A percentile compares a stretch with the other conserved stretches of the same genome.
Evolutionary conservation across 805 yeast genomes (phyloP).

Genomic region (Scheffersomyces coipomensis): DNA sequence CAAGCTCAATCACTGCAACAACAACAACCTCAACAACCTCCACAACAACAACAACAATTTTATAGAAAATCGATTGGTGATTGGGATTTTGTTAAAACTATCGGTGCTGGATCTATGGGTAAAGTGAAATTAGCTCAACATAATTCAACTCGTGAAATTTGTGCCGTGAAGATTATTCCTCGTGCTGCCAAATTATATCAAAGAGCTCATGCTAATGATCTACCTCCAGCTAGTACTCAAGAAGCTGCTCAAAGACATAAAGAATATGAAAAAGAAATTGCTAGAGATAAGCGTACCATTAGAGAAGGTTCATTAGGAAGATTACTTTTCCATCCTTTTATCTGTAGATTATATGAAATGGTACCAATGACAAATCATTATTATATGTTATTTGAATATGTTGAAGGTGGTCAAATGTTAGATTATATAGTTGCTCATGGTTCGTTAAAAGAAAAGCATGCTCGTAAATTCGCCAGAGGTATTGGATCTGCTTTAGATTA

Average conservation of each 20-base stretch:
- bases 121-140: constrained; percentile 94
- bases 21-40: constrained; percentile 8
- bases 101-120: constrained; percentile 99
- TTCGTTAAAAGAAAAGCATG: constrained; percentile 87
- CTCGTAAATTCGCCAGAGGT: constrained; percentile 91
- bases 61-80: constrained; percentile 91
- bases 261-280: constrained; percentile 77
- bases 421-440: constrained; percentile 98
- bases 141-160: constrained; percentile 73
- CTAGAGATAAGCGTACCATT: constrained; percentile 87
- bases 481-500: constrained; percentile 92
- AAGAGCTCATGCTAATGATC: constrained; percentile 66
- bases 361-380: constrained; percentile 96
- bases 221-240: constrained; percentile 59
- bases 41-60: constrained; percentile 44
- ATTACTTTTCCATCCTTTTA: constrained; percentile 85
- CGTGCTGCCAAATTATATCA: constrained; percentile 79
- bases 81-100: constrained; percentile 92
- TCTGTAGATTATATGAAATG: constrained; percentile 89
- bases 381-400: constrained; percentile 95
- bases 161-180: constrained; percentile 92
- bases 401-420: constrained; percentile 95
- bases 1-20: constrained; percentile 5
- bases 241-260: constrained; percentile 62
- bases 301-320: constrained; percentile 95